Conservation (phyloP, 1,284 basidiomycete genomes). For the Papiliotrema terrestris region DNA sequence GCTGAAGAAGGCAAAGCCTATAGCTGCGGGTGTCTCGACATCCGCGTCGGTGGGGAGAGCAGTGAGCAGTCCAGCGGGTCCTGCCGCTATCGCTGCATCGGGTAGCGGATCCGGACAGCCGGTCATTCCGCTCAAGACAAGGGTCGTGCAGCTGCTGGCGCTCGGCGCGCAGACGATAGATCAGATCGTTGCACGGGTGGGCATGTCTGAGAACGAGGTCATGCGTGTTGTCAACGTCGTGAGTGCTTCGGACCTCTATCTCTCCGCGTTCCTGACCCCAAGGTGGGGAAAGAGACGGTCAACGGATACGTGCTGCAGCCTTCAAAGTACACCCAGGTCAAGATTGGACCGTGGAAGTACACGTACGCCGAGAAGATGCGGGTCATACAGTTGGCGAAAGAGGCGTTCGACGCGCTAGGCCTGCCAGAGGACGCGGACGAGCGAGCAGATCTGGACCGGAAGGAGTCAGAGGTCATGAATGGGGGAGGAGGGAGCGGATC, state of each 20-base stretch:
- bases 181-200: conserved; percentile 29
- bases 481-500: conserved; percentile 23
- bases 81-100: neutral
- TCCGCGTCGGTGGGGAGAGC: conserved; percentile 5
- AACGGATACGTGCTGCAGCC: conserved; percentile 30
- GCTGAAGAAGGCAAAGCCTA: neutral
- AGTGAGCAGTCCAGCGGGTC: conserved; percentile 9
- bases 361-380: conserved; percentile 32
- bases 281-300: conserved; percentile 26
- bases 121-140: conserved; percentile 42
- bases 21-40: neutral
- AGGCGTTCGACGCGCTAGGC: conserved; percentile 42
- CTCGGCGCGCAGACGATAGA: conserved; percentile 29
- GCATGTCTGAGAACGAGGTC: conserved; percentile 36
- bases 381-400: conserved; percentile 31
- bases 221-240: conserved; percentile 41
- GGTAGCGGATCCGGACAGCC: conserved; percentile 3
- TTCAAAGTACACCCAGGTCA: conserved; percentile 43
- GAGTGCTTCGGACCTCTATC: conserved; percentile 9
- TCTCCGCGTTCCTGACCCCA: neutral
- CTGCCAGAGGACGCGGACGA: conserved; percentile 34
- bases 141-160: conserved; percentile 42
- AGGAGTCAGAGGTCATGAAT: conserved; percentile 24
- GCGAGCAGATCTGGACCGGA: conserved; percentile 32
- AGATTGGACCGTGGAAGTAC: conserved; percentile 40